Base-by-base conservation (phyloP, 371 early-diverging fungal genomes). In the Mortierella sp. region DNA sequence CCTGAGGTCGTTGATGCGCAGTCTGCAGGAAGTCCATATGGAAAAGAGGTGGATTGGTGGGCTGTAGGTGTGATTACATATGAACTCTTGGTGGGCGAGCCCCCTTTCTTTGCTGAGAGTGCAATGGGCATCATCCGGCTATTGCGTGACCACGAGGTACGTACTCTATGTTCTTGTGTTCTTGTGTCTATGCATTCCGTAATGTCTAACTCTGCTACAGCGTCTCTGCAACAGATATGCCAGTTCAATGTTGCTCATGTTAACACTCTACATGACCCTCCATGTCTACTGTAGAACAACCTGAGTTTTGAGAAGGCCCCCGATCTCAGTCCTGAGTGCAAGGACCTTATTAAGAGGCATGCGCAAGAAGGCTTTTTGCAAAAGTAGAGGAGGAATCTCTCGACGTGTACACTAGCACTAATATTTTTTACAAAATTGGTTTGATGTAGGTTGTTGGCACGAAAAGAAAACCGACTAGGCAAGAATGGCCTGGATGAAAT, bases 21-120 rank as follows among this genome's bases (percentile, higher is more conserved):
- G 26, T 79, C 80, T 18, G 82, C 85, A 50, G 88, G 88, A 9
- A 83, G 84, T 7, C 69, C 75, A 30, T 99, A 99, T 84, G 96
- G 96, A 46, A 92, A 92, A 55, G 95, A 94, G 30, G 97, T 97
- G 75, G 99, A 99, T 87, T 98, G 98, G 95, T 99, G 99, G 99
- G 95, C 97, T 7, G 82, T 99, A 6, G 99, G 99, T 6, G 97
- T 98, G 3, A 96, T 99, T 70, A 93, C 99, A 90, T 99, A 94
- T 82, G 99, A 99, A 82, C 93, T 98, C 67, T 85, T 98, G 52
- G 93, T 96, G 51, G 99, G 99, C 1, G 97, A 96, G 65, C 95
- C 98, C 29, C 97, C 98, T 4, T 98, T 97, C 82, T 93, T 93
- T 77, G 89, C 91, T 29, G 89, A 91, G 44, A 91, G 88, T 61